Evolutionary conservation across 257 asterid genomes (phyloP).

Genomic region (Verbascum thapsus): DNA sequence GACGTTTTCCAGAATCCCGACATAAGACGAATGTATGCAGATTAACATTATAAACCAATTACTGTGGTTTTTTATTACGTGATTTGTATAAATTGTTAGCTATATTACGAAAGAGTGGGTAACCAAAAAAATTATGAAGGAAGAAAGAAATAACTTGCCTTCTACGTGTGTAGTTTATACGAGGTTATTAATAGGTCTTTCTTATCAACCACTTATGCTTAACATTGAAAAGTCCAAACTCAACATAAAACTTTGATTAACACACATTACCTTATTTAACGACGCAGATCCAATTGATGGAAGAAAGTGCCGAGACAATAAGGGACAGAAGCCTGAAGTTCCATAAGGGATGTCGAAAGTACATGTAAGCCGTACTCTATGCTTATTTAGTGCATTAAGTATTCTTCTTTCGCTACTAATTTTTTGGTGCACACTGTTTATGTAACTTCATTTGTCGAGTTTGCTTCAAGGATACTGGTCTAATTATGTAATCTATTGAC

Average conservation of each 20-base stretch:
- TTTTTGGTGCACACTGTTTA: background rate
- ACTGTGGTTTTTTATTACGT: too few species aligned
- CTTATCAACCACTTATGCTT: slow-evolving; percentile 5
- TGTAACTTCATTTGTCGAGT: background rate
- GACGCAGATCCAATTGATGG: slow-evolving; percentile 86
- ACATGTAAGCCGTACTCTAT: slow-evolving; percentile 59
- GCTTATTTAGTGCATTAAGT: slow-evolving; percentile 19
- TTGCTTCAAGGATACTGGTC: slow-evolving; percentile 13
- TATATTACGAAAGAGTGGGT: background rate
- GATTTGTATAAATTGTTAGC: too few species aligned
- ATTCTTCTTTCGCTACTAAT: slow-evolving; percentile 10
- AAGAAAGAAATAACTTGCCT: too few species aligned
- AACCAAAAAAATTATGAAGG: background rate
- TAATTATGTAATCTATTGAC: slow-evolving; percentile 9
- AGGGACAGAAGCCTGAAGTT: slow-evolving; percentile 84
- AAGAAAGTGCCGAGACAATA: slow-evolving; percentile 80
- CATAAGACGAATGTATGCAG: background rate
- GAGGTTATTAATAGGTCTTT: background rate
- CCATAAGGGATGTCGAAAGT: slow-evolving; percentile 91
- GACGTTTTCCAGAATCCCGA: background rate
- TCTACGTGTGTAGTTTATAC: slow-evolving; percentile 5
- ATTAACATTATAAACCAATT: background rate
- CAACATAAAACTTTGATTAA: slow-evolving; percentile 24
- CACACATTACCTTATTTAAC: slow-evolving; percentile 36
- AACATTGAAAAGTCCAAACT: slow-evolving; percentile 2